Evolutionary conservation across 2,329 filamentous ascomycete species (phyloP), one percentile per base, ranked within the genome.

Genomic region (Aureobasidium sp.): DNA sequence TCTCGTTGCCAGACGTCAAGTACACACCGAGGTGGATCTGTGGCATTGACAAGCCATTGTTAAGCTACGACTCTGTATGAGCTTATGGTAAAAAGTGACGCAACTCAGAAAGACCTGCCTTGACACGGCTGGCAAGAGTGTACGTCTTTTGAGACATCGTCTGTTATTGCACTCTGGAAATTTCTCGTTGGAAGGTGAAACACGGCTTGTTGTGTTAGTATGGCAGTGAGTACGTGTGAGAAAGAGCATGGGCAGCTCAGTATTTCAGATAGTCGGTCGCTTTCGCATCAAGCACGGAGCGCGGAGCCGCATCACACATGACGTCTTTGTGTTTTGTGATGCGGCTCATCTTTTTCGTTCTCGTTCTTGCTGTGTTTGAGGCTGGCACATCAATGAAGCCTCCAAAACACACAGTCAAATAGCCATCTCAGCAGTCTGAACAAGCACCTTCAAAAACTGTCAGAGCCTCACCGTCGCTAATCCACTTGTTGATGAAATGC

Each of bases 1-100:
- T 85, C 68, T 89, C 85, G 30, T 71, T 71, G 1, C 86, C 83
- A 3, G 81, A 82, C 72, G 88, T 88, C 75, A 87, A 79, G 74
- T 91, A 91, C 10, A 91, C 83, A 5, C 88, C 88, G 1, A 91
- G 81, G 66, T 91, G 88, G 66, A 91, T 84, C 67, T 82, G 83
- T 16, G 88, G 88, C 74, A 90, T 90, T 14, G 78, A 77, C 61
- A 82, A 75, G 69, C 85, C 85, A 77, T 88, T 89, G 67, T 82
- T 74, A 61, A 88, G 81, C 78, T 85, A 65, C 50, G 21, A 13
- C 47, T 49, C 41, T 49, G 62, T 37, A 25, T 59, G 27, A 73
- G 70, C 72, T 6, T 9, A 29, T 41, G 62, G 1, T 21, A 1
- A 21, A 21, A 4, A 58, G 50, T 68, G 72, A 66, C 70, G 63